Evolutionary conservation across 176 grass and related monocot species (phyloP).

Genomic region (Triticum timopheevii): DNA sequence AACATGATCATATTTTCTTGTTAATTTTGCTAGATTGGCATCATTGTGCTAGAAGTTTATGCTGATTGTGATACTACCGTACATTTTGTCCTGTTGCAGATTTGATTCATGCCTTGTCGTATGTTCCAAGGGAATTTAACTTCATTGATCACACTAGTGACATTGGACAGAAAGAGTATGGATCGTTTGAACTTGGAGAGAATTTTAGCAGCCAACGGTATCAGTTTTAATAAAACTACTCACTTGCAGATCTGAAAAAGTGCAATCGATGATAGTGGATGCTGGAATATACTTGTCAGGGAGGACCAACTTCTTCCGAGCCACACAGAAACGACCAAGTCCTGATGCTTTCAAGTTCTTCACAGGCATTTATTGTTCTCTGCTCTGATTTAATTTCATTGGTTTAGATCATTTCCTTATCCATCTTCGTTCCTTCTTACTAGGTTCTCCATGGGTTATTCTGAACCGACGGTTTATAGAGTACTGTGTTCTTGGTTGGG

Average conservation of each 20-base stretch:
- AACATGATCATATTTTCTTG: background rate
- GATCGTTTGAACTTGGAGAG: constrained; percentile 14
- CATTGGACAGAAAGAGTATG: constrained; percentile 71
- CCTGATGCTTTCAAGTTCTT: constrained; percentile 95
- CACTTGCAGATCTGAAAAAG: constrained; percentile 65
- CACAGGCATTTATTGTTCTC: constrained; percentile 61
- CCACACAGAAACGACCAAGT: constrained; percentile 62
- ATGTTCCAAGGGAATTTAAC: constrained; percentile 65
- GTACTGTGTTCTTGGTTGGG: constrained; percentile 80
- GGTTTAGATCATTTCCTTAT: constrained; percentile 22
- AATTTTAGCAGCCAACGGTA: constrained; percentile 4
- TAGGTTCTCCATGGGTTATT: constrained; percentile 78
- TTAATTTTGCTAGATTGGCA: background rate
- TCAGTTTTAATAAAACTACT: constrained; percentile 27
- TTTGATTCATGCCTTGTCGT: constrained; percentile 68
- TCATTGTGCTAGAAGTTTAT: background rate
- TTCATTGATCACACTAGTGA: constrained; percentile 85
- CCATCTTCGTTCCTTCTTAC: constrained; percentile 20
- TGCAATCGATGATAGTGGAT: constrained; percentile 91
- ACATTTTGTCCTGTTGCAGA: constrained; percentile 43
- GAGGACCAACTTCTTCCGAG: constrained; percentile 83
- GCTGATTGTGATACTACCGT: background rate
- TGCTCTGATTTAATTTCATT: constrained; percentile 29
- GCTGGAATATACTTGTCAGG: constrained; percentile 93
- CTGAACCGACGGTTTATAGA: constrained; percentile 79